These are phyloP conservation scores for Cynara cardunculus DNA, from an alignment of 129 eudicot genomes.

Conservation along the genomic window DNA sequence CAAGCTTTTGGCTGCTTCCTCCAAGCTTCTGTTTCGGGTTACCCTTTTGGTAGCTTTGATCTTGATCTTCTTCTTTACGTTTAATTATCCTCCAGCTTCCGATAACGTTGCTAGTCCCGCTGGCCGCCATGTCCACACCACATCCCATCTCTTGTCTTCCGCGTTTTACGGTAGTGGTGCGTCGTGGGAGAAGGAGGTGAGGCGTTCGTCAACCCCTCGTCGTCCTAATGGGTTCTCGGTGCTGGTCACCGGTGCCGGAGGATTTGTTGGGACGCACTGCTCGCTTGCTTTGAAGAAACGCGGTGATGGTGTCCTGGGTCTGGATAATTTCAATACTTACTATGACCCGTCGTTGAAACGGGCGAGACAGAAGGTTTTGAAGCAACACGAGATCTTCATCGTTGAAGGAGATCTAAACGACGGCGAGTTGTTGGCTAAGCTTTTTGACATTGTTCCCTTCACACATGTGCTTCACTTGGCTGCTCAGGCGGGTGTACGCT, in stretches of 20 bases:
- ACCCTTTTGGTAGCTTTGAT: constrained; percentile 67
- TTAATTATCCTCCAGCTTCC: constrained; percentile 63
- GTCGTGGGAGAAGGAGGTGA: constrained; percentile 71
- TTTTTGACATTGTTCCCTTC: constrained; percentile 68
- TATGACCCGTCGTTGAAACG: constrained; percentile 71
- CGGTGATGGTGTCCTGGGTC: constrained; percentile 71
- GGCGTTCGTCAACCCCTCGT: constrained; percentile 69
- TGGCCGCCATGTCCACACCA: constrained; percentile 41
- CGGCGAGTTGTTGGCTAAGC: constrained; percentile 45
- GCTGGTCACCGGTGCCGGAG: constrained; percentile 80
- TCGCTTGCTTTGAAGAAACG: constrained; percentile 63
- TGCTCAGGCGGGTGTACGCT: constrained; percentile 74
- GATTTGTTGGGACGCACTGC: constrained; percentile 65
- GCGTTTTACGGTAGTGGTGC: constrained; percentile 77
- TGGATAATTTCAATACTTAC: constrained; percentile 63
- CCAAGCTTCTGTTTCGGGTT: constrained; percentile 80
- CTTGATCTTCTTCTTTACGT: constrained; percentile 63
- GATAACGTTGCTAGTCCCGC: not conserved
- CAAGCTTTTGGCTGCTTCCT: constrained; percentile 78
- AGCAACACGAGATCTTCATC: constrained; percentile 45
- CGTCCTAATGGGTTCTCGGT: constrained; percentile 56
- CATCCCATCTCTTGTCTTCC: constrained; percentile 57
- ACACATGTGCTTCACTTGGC: constrained; percentile 64
- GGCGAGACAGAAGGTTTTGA: constrained; percentile 48
- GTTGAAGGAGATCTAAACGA: constrained; percentile 76